phyloP scores from a whole-genome alignment of 768 basidiomycete genomes.

The Tubosaeta sp. region DNA sequence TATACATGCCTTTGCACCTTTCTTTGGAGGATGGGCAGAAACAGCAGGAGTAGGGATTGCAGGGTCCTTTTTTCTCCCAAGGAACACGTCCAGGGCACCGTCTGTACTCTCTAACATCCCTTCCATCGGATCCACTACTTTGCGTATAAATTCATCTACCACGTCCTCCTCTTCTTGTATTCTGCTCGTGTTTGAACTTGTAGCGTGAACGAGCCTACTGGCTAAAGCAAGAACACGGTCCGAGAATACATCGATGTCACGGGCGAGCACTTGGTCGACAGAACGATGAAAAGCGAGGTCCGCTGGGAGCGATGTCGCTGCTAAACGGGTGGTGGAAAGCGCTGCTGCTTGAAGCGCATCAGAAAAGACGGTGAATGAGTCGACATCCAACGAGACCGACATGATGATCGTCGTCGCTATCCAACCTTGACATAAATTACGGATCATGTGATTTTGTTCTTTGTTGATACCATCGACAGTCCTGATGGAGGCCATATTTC shows the following conservation, averaged over 20 bases:
- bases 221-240: conserved; percentile 61
- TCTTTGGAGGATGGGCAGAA: conserved; percentile 9
- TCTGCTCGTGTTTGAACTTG: conserved; percentile 33
- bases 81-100: conserved; percentile 72
- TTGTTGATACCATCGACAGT: too few species aligned
- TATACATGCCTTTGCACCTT: conserved; percentile 31
- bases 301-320: conserved; percentile 53
- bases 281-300: conserved; percentile 91
- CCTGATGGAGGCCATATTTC: too few species aligned
- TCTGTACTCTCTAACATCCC: conserved; percentile 82
- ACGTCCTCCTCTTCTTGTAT: conserved; percentile 75
- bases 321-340: conserved; percentile 58
- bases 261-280: conserved; percentile 66
- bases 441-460: not conserved
- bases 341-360: conserved; percentile 55
- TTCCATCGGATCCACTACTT: conserved; percentile 84
- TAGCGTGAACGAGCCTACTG: conserved; percentile 56
- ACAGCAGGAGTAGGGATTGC: conserved; percentile 54
- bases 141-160: conserved; percentile 72
- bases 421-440: too few species aligned
- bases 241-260: conserved; percentile 67
- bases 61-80: conserved; percentile 65
- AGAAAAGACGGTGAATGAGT: conserved; percentile 52
- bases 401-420: conserved; percentile 11
- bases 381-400: conserved; percentile 14